phyloP scores from a whole-genome alignment of 2,329 filamentous ascomycete species.

The Amauroascus verrucosus region DNA sequence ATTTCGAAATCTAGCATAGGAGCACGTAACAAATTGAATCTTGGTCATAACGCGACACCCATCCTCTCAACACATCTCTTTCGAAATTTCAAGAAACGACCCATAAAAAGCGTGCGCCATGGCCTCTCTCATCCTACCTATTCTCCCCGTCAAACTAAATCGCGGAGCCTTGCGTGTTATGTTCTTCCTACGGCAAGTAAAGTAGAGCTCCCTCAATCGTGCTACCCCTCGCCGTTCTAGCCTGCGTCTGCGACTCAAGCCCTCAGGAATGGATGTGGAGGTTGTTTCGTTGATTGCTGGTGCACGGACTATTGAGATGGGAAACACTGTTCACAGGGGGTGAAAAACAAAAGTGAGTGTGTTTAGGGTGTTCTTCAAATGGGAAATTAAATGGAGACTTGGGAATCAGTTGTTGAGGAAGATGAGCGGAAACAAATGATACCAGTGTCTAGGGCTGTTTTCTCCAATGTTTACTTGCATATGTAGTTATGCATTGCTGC shows the following conservation, averaged over 20 bases:
- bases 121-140: not conserved
- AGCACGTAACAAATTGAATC: slow-evolving; percentile 8
- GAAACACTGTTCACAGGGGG: not conserved
- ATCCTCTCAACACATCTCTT: not conserved
- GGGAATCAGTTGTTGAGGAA: slow-evolving; percentile 4
- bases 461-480: slow-evolving; percentile 7
- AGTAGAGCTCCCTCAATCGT: not conserved
- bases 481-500: slow-evolving; percentile 9
- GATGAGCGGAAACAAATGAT: slow-evolving; percentile 7
- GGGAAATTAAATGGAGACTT: not conserved
- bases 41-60: slow-evolving; percentile 8
- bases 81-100: slow-evolving; percentile 1
- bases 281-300: not conserved
- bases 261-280: not conserved
- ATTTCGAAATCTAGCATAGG: slow-evolving; percentile 4
- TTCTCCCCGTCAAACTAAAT: not conserved
- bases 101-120: not conserved
- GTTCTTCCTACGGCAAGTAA: not conserved
- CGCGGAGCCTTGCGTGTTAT: not conserved
- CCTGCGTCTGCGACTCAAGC: not conserved
- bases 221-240: not conserved
- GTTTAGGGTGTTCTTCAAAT: not conserved
- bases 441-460: not conserved
- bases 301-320: not conserved
- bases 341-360: not conserved